Evolutionary conservation across 2,329 filamentous ascomycete species (phyloP).

Genomic region (Daldinia eschscholtzii): DNA sequence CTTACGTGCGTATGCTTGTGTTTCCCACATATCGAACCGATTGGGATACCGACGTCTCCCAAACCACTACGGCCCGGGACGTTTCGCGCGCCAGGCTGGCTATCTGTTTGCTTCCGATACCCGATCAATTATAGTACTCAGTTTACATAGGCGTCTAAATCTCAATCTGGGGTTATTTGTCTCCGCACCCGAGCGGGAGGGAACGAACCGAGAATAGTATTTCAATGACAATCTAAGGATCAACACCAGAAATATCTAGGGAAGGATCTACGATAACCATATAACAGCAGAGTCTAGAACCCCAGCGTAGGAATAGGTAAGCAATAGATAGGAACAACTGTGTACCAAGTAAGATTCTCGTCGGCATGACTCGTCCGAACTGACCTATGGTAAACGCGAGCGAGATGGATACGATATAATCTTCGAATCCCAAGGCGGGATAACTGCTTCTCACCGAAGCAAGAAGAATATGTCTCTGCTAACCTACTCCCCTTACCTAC

Average conservation of each 20-base stretch:
- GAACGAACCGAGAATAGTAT: background rate
- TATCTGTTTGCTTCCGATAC: background rate
- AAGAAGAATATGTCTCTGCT: constrained; percentile 2
- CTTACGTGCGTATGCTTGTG: constrained; percentile 3
- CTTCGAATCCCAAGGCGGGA: background rate
- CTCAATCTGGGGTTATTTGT: background rate
- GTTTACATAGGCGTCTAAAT: background rate
- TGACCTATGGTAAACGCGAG: background rate
- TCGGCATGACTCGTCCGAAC: background rate
- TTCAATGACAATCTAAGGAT: background rate
- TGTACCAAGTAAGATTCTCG: constrained; percentile 1
- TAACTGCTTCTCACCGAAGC: constrained; percentile 1
- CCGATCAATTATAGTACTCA: background rate
- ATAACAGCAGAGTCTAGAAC: background rate
- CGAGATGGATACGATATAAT: background rate
- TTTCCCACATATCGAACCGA: background rate
- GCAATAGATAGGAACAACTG: background rate
- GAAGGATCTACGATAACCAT: background rate
- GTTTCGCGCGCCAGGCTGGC: background rate
- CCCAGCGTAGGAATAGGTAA: background rate
- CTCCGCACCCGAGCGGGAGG: background rate
- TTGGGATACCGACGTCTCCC: background rate
- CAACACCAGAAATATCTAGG: background rate
- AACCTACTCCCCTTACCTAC: background rate
- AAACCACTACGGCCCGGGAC: background rate